Percentiles rank a stretch among this genome's conserved stretches.
These are phyloP conservation scores for Colletotrichum sp. DNA, from an alignment of 2,329 filamentous ascomycete genomes.

Conservation along the genomic window DNA sequence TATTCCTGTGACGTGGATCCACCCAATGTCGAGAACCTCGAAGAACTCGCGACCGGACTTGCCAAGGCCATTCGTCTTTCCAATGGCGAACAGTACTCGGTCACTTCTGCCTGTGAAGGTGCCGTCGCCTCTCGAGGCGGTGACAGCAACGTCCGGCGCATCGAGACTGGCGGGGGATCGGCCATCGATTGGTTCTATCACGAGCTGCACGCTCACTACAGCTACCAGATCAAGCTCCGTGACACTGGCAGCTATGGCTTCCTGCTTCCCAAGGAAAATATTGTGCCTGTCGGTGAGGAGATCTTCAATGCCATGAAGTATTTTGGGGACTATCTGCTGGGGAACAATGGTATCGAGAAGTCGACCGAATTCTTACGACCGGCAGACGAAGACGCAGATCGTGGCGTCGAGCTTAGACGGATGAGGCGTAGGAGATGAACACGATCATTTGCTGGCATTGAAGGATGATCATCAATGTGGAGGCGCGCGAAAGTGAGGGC, in stretches of 20 bases:
- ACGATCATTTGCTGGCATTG: neutral
- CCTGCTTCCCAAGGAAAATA: slow-evolving; percentile 83
- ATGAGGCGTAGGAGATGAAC: slow-evolving; percentile 30
- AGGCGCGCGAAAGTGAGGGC: neutral
- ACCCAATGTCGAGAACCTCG: slow-evolving; percentile 87
- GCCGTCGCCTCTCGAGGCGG: slow-evolving; percentile 53
- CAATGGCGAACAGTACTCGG: slow-evolving; percentile 75
- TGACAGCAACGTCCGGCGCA: slow-evolving; percentile 37
- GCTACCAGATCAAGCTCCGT: slow-evolving; percentile 92
- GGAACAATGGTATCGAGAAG: slow-evolving; percentile 69
- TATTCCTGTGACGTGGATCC: slow-evolving; percentile 81
- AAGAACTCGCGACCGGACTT: slow-evolving; percentile 87
- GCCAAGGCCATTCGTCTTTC: slow-evolving; percentile 88
- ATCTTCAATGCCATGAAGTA: slow-evolving; percentile 83
- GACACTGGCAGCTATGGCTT: slow-evolving; percentile 97
- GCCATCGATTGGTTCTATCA: slow-evolving; percentile 97
- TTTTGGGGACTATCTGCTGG: slow-evolving; percentile 79
- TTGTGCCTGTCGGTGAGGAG: slow-evolving; percentile 89
- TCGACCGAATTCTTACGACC: neutral
- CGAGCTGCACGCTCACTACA: slow-evolving; percentile 79
- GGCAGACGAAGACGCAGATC: neutral
- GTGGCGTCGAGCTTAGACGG: slow-evolving; percentile 34
- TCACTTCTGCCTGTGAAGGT: slow-evolving; percentile 87
- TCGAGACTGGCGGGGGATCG: slow-evolving; percentile 82
- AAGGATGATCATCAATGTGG: neutral